Evolutionary conservation across 495 filamentous ascomycete species (phyloP).

Genomic region (Tuber calosporum): DNA sequence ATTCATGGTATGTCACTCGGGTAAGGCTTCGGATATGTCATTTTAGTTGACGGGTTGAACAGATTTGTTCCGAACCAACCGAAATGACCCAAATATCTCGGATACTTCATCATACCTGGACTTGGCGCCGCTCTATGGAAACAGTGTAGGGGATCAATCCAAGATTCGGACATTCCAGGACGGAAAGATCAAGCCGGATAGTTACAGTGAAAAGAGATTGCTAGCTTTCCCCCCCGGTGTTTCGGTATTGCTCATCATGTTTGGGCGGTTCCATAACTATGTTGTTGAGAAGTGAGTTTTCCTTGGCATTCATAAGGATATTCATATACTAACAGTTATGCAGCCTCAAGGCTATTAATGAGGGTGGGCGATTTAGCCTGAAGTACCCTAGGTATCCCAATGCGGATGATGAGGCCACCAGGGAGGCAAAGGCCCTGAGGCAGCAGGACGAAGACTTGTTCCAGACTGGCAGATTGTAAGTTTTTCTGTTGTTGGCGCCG

Average conservation of each 20-base stretch:
- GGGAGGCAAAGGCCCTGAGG: constrained; percentile 51
- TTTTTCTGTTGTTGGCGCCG: not conserved
- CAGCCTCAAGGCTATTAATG: constrained; percentile 50
- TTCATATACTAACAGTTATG: constrained; percentile 11
- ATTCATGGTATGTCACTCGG: constrained; percentile 59
- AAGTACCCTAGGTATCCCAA: constrained; percentile 36
- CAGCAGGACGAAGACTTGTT: constrained; percentile 80
- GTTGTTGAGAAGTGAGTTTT: constrained; percentile 54
- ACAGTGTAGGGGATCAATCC: constrained; percentile 67
- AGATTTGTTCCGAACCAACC: constrained; percentile 61
- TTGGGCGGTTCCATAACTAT: constrained; percentile 75
- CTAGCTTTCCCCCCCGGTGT: constrained; percentile 81
- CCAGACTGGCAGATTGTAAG: constrained; percentile 63
- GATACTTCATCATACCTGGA: constrained; percentile 81
- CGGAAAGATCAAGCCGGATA: constrained; percentile 77
- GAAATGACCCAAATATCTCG: constrained; percentile 52
- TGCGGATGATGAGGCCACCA: constrained; percentile 48
- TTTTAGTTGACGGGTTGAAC: constrained; percentile 36
- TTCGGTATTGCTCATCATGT: constrained; percentile 65
- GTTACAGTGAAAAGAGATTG: constrained; percentile 68
- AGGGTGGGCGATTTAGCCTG: constrained; percentile 50
- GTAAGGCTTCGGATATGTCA: not conserved
- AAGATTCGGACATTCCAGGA: constrained; percentile 69
- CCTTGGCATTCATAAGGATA: not conserved
- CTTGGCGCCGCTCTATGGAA: constrained; percentile 77